phyloP scores from a whole-genome alignment of 2,329 filamentous ascomycete species.

The Neoarthrinium moseri region DNA sequence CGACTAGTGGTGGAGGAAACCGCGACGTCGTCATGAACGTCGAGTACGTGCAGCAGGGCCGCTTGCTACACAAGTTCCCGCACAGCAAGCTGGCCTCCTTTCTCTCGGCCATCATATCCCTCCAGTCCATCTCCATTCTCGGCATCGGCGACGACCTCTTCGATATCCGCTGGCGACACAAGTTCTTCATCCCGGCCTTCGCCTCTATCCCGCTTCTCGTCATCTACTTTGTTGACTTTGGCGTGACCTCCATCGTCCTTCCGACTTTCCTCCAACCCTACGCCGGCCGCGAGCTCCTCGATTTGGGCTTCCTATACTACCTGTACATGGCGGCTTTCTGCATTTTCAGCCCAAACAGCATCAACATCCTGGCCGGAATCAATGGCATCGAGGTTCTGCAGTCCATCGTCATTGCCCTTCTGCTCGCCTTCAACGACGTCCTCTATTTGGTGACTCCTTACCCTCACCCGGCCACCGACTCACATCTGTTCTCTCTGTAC shows the following conservation, averaged over 20 bases:
- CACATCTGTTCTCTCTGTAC: conserved; percentile 94
- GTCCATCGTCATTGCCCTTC: conserved; percentile 82
- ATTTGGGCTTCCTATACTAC: conserved; percentile 85
- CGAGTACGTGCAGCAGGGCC: conserved; percentile 74
- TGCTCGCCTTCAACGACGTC: conserved; percentile 83
- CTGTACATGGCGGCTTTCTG: conserved; percentile 93
- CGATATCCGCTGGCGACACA: conserved; percentile 98
- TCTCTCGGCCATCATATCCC: conserved; percentile 87
- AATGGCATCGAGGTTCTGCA: conserved; percentile 97
- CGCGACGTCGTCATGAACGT: conserved; percentile 77
- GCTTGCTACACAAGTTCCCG: conserved; percentile 87
- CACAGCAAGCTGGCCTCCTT: conserved; percentile 97
- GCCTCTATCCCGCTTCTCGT: conserved; percentile 91
- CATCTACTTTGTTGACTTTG: conserved; percentile 98
- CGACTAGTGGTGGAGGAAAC: conserved; percentile 91
- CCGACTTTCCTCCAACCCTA: conserved; percentile 82
- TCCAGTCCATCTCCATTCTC: conserved; percentile 87
- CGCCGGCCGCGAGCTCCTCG: conserved; percentile 73
- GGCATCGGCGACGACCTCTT: conserved; percentile 95
- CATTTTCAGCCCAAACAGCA: conserved; percentile 97
- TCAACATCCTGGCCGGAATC: conserved; percentile 99
- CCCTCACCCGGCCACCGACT: conserved; percentile 91
- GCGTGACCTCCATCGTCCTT: conserved; percentile 91
- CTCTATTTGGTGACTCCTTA: conserved; percentile 83
- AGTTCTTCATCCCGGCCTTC: conserved; percentile 95